These are phyloP conservation scores for Termitomyces sp. DNA, from an alignment of 768 basidiomycete species.

Conservation along the genomic window DNA sequence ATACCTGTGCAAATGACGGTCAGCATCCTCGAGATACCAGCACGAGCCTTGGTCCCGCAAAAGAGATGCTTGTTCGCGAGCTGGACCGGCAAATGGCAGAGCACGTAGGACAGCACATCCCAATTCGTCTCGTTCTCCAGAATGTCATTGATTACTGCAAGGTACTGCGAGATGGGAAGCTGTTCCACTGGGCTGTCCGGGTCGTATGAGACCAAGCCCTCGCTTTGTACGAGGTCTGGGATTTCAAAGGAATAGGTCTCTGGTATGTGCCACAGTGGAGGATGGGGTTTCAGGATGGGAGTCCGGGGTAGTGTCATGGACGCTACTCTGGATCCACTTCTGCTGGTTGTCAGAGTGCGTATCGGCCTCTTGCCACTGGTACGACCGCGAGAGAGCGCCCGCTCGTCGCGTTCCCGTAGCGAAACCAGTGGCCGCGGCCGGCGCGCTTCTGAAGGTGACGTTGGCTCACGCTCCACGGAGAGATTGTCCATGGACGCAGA, in stretches of 20 bases:
- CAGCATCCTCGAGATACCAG: constrained; percentile 56
- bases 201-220: constrained; percentile 63
- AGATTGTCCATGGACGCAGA: background rate
- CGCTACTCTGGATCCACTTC: constrained; percentile 23
- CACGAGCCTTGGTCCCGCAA: constrained; percentile 80
- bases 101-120: constrained; percentile 89
- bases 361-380: constrained; percentile 33
- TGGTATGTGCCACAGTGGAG: constrained; percentile 63
- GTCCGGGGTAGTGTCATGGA: constrained; percentile 22
- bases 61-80: constrained; percentile 95
- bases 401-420: constrained; percentile 43
- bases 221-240: constrained; percentile 57
- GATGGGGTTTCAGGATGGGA: constrained; percentile 30
- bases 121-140: constrained; percentile 77
- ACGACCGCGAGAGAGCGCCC: constrained; percentile 48
- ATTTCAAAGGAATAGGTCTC: constrained; percentile 57
- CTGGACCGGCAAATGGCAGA: constrained; percentile 88
- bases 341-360: constrained; percentile 13
- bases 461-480: constrained; percentile 7
- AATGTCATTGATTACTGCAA: constrained; percentile 55
- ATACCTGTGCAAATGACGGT: constrained; percentile 65
- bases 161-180: constrained; percentile 73
- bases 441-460: constrained; percentile 26
- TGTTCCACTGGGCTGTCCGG: constrained; percentile 35
- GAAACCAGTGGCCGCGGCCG: constrained; percentile 41